Conservation (phyloP, 176 grass and related monocot genomes). For the Stipa capillata region DNA sequence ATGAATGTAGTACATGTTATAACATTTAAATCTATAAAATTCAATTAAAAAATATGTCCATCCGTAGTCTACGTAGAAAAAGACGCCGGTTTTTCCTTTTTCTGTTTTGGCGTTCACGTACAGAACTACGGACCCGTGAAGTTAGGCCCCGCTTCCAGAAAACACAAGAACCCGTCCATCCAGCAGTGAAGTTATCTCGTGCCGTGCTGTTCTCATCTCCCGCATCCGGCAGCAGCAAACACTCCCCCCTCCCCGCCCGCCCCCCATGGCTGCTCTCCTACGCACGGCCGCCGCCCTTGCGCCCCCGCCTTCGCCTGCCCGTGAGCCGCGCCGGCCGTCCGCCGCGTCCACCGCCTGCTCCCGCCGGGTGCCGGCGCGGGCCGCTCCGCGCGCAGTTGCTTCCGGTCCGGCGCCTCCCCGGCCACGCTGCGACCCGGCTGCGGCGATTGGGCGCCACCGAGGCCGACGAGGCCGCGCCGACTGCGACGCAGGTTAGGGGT, state of each 20-base stretch:
- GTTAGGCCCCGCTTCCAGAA: neutral
- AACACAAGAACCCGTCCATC: neutral
- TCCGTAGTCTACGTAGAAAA: too few species aligned
- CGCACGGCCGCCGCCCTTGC: slow-evolving; percentile 35
- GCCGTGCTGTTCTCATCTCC: neutral
- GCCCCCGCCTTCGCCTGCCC: neutral
- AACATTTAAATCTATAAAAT: too few species aligned
- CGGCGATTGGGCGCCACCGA: slow-evolving; percentile 24
- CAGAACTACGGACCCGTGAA: too few species aligned
- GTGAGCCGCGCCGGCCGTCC: neutral
- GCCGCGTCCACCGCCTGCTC: slow-evolving; percentile 7
- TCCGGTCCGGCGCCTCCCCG: neutral
- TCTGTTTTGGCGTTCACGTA: too few species aligned
- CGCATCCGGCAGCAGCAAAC: neutral
- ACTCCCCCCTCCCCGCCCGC: neutral
- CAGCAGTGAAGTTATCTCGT: slow-evolving; percentile 2
- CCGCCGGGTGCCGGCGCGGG: neutral
- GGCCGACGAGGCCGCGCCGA: slow-evolving; percentile 26
- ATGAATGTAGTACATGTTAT: too few species aligned
- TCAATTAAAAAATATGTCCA: too few species aligned
- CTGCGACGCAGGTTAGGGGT: slow-evolving; percentile 37
- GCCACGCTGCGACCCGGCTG: neutral
- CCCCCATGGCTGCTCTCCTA: slow-evolving; percentile 47
- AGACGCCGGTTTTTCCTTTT: too few species aligned
- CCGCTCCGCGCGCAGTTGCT: slow-evolving; percentile 12